Evolutionary conservation across 1,284 basidiomycete species (phyloP), one percentile per base, ranked within the genome.

Genomic region (Rhodotorula sp.): DNA sequence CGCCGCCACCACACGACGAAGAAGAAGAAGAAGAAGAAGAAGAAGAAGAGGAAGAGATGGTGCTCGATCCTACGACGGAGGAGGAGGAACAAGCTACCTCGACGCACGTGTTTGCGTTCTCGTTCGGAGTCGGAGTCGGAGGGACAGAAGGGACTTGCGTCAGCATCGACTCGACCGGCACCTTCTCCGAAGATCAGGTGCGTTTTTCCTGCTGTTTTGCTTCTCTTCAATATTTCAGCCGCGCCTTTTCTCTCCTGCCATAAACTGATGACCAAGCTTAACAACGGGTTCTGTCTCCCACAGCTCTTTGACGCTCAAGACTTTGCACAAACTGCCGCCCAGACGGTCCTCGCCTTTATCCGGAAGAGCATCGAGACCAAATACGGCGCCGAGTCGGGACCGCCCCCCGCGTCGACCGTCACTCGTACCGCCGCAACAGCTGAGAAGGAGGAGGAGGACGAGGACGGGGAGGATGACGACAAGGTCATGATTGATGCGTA

Each of bases 31-130:
- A 81, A 46, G n/a, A n/a, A 80, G 91, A 89, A n/a, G n/a, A n/a
- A n/a, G n/a, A n/a, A n/a, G 73, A 81, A n/a, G 80, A 90, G 80
- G 91, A 90, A 80, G 91, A 89, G 73, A 78, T 91, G 67, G 86
- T 91, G 68, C 79, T 90, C 46, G 91, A 91, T 72, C 91, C 90
- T 3, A 83, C 89, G 34, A 3, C 87, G 85, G 84, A 84, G 57
- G 86, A 87, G 78, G 87, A 87, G 57, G 85, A 86, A 51, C 85
- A 87, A 54, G 90, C 91, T 6, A 80, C 80, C 18, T 84, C 84
- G 20, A 81, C 90, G 23, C 84, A 88, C 47, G 86, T 85, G 1
- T 81, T 84, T 58, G 83, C 76, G 39, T 81, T 83, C 80, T 82
- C 82, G n/a, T 83, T 82, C 58, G 81, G 82, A 1, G 67, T 77